A percentile compares a stretch with the other conserved stretches of the same genome.
phyloP scores from a whole-genome alignment of 1,284 basidiomycete genomes.

The Albatrellus sp. region DNA sequence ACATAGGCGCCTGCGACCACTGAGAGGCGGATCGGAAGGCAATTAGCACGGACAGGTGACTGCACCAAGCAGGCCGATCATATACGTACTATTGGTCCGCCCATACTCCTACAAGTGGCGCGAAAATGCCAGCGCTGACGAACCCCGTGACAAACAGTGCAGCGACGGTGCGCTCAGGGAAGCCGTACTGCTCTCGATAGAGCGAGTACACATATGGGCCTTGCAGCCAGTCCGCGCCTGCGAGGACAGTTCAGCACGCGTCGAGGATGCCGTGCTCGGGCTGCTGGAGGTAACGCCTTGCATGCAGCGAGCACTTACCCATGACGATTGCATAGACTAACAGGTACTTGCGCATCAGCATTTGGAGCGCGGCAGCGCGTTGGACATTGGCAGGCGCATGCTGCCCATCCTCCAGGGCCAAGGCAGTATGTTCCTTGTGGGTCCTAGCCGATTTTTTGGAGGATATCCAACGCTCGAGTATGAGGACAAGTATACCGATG shows the following conservation, averaged over 20 bases:
- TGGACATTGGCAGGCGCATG: background rate
- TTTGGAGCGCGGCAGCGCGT: slow-evolving; percentile 18
- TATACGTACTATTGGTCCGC: slow-evolving; percentile 43
- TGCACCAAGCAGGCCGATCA: no score
- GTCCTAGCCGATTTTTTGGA: slow-evolving; percentile 13
- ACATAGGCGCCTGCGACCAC: slow-evolving; percentile 57
- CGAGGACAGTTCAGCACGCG: slow-evolving; percentile 4
- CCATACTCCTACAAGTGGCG: slow-evolving; percentile 59
- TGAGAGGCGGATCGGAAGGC: slow-evolving; percentile 14
- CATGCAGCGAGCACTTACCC: slow-evolving; percentile 36
- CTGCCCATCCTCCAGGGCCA: background rate
- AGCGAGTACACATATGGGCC: slow-evolving; percentile 66
- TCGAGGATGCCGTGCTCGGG: background rate
- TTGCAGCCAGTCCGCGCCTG: slow-evolving; percentile 71
- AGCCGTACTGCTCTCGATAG: slow-evolving; percentile 56
- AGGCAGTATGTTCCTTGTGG: slow-evolving; percentile 12
- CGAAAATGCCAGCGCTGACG: slow-evolving; percentile 38
- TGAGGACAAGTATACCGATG: slow-evolving; percentile 31
- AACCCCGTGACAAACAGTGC: slow-evolving; percentile 64
- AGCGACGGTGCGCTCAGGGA: slow-evolving; percentile 52
- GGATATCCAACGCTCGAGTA: slow-evolving; percentile 33
- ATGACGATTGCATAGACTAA: slow-evolving; percentile 61
- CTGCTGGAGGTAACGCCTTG: background rate
- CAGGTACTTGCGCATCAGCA: slow-evolving; percentile 45
- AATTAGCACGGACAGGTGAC: background rate